Evolutionary conservation across 805 yeast species (phyloP).

Genomic region (Torulaspora gathmanii): DNA sequence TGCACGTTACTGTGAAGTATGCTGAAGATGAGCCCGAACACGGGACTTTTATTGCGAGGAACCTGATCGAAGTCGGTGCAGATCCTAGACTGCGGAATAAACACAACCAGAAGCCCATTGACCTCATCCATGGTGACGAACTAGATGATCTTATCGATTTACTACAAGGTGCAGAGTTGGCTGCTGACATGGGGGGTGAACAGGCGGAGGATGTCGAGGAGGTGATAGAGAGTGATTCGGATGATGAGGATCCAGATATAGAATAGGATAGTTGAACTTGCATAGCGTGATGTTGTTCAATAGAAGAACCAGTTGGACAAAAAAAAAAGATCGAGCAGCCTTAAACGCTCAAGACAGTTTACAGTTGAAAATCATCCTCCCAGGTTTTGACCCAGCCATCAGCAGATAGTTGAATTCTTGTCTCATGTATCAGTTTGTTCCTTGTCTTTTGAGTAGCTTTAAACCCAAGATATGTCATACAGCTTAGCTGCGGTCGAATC

Average conservation of each 20-base stretch:
- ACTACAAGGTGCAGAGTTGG: slow-evolving; percentile 81
- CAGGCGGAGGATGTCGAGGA: slow-evolving; percentile 38
- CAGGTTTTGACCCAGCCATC: slow-evolving; percentile 47
- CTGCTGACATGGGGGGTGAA: slow-evolving; percentile 39
- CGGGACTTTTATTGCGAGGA: slow-evolving; percentile 72
- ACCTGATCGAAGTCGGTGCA: slow-evolving; percentile 85
- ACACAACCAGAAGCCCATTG: slow-evolving; percentile 68
- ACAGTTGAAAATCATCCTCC: slow-evolving; percentile 37
- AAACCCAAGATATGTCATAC: slow-evolving; percentile 31
- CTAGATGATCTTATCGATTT: slow-evolving; percentile 54
- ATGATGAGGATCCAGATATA: slow-evolving; percentile 24
- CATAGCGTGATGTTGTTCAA: neutral
- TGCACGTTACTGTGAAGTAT: slow-evolving; percentile 79
- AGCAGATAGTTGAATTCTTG: slow-evolving; percentile 29
- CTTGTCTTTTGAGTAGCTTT: slow-evolving; percentile 33
- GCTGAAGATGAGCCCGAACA: slow-evolving; percentile 77
- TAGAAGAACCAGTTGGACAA: neutral
- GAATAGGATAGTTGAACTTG: slow-evolving; percentile 20
- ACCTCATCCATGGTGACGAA: slow-evolving; percentile 53
- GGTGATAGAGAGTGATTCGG: slow-evolving; percentile 35
- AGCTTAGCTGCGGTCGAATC: slow-evolving; percentile 3
- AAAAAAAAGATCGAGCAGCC: neutral
- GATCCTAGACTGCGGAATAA: slow-evolving; percentile 63
- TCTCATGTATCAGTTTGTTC: slow-evolving; percentile 28
- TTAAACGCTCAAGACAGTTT: neutral